Base-by-base conservation (phyloP, 116 monocot genomes). In the Dioscorea cayenensis region DNA sequence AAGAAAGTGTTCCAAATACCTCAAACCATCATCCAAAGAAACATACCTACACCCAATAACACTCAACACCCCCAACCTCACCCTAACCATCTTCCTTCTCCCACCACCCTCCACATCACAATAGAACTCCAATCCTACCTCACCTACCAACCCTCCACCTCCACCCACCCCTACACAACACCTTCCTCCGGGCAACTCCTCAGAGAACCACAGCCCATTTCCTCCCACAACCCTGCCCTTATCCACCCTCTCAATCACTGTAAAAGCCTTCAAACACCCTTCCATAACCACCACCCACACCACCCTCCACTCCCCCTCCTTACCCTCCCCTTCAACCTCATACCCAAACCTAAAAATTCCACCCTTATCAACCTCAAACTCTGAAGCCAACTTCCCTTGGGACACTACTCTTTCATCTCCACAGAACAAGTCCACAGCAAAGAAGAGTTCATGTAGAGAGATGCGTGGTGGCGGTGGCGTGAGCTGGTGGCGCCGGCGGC, bases 11-110 rank as follows among this genome's bases (percentile, higher is more conserved):
- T 87, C 84, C 65, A 87, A 64, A 28, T 81, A 84, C 18, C 72
- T 25, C 81, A 87, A 63, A 21, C 63, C 87, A 69, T 80, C 81
- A 22, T 73, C 76, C 36, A 78, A 21, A 16, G 72, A 28, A 8
- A 81, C 68, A 52, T 87, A 87, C 70, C 84, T 73, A 52, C 87
- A 87, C 4, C 64, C 71, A 38, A 16, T 8, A 10, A 19, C 38
- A 51, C 55, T 69, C 80, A 87, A 60, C 77, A 87, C 71, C 60
- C 84, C 87, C 55, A 87, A 29, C n/a, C 78, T 76, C 18, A 87
- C 66, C 77, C 58, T 87, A 66, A 20, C 66, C 19, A 84, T 63
- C 64, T 49, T 76, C 52, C 28, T 61, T 65, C 49, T 73, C 52
- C 27, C 62, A 32, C 25, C 62, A 23, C 28, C 71, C 38, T 19